Conservation (phyloP, 352 stramenopile genomes). For the Aphanomyces stellatus region DNA sequence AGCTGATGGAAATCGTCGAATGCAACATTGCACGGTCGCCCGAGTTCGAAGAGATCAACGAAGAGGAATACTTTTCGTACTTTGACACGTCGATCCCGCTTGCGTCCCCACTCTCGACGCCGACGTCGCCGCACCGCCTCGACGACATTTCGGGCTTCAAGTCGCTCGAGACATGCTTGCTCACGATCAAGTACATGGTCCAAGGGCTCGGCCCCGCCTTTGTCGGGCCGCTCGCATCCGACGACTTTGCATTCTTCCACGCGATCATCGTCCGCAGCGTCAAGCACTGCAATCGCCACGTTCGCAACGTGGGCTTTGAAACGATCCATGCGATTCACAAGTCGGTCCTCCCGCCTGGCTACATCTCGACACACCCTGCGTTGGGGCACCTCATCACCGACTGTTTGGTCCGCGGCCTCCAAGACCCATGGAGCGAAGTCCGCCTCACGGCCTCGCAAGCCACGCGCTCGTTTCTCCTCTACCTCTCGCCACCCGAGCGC, state of each 20-base stretch:
- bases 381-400: conserved; percentile 29
- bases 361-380: conserved; percentile 33
- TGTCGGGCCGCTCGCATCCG: conserved; percentile 38
- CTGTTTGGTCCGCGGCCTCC: conserved; percentile 71
- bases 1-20: conserved; percentile 70
- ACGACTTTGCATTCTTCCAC: conserved; percentile 58
- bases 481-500: conserved; percentile 28
- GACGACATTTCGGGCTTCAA: conserved; percentile 97
- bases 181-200: conserved; percentile 79
- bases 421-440: conserved; percentile 97
- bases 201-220: conserved; percentile 68
- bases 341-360: conserved; percentile 34
- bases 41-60: conserved; percentile 69
- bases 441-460: conserved; percentile 92
- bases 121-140: conserved; percentile 73
- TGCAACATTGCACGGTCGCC: conserved; percentile 64
- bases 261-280: conserved; percentile 45
- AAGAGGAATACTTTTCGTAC: conserved; percentile 44
- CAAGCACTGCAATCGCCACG: conserved; percentile 94
- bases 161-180: conserved; percentile 89
- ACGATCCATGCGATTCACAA: conserved; percentile 45
- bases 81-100: conserved; percentile 66
- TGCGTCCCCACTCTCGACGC: conserved; percentile 63
- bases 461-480: conserved; percentile 82
- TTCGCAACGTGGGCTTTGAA: conserved; percentile 81